Conservation (phyloP, 2,329 filamentous ascomycete genomes). For the Aureobasidium musti region DNA sequence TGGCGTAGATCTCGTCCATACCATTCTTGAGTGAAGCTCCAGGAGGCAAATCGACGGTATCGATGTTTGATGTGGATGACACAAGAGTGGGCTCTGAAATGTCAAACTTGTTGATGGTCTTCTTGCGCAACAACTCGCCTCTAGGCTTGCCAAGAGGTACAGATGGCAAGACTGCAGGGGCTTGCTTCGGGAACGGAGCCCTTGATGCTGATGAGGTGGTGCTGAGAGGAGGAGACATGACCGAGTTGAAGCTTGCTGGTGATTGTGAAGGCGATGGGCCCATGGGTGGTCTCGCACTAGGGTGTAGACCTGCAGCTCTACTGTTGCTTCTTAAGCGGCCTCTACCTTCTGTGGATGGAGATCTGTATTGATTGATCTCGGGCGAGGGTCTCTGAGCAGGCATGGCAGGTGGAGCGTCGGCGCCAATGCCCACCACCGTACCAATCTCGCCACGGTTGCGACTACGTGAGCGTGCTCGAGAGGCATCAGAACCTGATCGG, state of each 20-base stretch:
- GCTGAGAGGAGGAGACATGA: slow-evolving; percentile 18
- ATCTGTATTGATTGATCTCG: slow-evolving; percentile 28
- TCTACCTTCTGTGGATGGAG: slow-evolving; percentile 8
- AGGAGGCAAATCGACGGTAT: slow-evolving; percentile 59
- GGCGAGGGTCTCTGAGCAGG: slow-evolving; percentile 35
- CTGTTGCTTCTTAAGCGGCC: slow-evolving; percentile 29
- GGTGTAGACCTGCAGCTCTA: slow-evolving; percentile 18
- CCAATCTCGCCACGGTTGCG: slow-evolving; percentile 57
- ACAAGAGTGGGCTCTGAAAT: slow-evolving; percentile 63
- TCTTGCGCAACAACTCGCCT: slow-evolving; percentile 51
- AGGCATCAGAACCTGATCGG: slow-evolving; percentile 58
- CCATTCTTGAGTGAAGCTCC: slow-evolving; percentile 58
- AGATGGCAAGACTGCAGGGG: neutral
- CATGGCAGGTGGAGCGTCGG: slow-evolving; percentile 4
- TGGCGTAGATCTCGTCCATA: slow-evolving; percentile 42
- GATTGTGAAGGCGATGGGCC: slow-evolving; percentile 12
- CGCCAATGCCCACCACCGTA: slow-evolving; percentile 40
- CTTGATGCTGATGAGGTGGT: neutral
- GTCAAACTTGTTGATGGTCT: slow-evolving; percentile 60
- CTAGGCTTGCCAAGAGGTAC: slow-evolving; percentile 12
- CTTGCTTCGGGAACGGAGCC: neutral
- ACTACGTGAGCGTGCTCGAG: slow-evolving; percentile 57
- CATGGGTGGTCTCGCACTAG: slow-evolving; percentile 2
- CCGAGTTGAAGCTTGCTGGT: slow-evolving; percentile 9
- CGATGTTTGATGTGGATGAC: slow-evolving; percentile 59